Evolutionary conservation across 768 basidiomycete genomes (phyloP).

Genomic region (Lactifluus echinatus): DNA sequence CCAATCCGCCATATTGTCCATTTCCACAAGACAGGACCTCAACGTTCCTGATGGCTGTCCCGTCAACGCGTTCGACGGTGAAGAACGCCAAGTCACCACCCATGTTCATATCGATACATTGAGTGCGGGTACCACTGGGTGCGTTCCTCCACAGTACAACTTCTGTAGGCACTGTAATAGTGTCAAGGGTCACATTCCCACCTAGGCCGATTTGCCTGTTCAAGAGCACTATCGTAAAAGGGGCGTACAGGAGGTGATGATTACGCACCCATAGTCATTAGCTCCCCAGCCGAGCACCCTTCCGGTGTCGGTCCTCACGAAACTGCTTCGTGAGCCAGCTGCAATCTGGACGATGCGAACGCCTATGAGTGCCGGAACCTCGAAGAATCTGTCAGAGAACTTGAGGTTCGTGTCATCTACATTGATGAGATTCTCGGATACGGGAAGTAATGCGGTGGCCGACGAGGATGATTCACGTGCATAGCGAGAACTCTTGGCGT

Average conservation of each 20-base stretch:
- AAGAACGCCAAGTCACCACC: constrained; percentile 77
- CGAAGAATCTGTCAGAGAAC: constrained; percentile 64
- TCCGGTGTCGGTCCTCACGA: constrained; percentile 58
- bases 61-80: constrained; percentile 48
- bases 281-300: constrained; percentile 85
- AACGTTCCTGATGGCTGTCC: constrained; percentile 31
- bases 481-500: constrained; percentile 37
- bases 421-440: constrained; percentile 16
- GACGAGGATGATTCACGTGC: constrained; percentile 26
- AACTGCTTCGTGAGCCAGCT: constrained; percentile 65
- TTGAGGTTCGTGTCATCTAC: constrained; percentile 39
- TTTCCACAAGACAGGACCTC: constrained; percentile 74
- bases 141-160: constrained; percentile 59
- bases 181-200: constrained; percentile 47
- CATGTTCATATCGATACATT: constrained; percentile 57
- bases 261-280: constrained; percentile 68
- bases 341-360: constrained; percentile 60
- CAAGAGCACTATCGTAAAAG: constrained; percentile 4
- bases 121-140: constrained; percentile 41
- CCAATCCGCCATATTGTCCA: constrained; percentile 76
- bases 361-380: constrained; percentile 64
- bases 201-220: constrained; percentile 77
- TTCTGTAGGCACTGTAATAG: constrained; percentile 78
- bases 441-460: constrained; percentile 25
- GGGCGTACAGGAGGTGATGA: background rate